phyloP scores from a whole-genome alignment of 2,329 filamentous ascomycete species.

The Penicillium paneum region DNA sequence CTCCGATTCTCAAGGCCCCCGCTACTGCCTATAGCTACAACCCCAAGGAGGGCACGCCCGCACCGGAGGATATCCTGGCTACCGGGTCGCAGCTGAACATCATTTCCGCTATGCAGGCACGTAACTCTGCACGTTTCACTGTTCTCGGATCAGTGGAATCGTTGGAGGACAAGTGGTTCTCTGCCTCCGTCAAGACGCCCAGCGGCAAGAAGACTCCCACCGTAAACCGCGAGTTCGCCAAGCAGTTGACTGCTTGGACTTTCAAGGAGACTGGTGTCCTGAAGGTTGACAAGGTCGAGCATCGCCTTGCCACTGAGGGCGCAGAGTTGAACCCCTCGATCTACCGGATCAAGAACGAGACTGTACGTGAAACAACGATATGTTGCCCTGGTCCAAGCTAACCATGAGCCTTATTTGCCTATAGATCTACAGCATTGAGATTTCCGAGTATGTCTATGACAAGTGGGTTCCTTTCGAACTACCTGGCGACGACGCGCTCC shows the following conservation, averaged over 20 bases:
- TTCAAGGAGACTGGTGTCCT: conserved; percentile 93
- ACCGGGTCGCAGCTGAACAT: conserved; percentile 79
- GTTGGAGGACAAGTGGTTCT: conserved; percentile 85
- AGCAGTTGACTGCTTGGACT: conserved; percentile 84
- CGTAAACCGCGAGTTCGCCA: conserved; percentile 79
- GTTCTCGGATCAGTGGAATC: conserved; percentile 83
- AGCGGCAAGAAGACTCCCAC: conserved; percentile 59
- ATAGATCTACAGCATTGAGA: conserved; percentile 78
- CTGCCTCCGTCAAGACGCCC: conserved; percentile 65
- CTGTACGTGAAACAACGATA: conserved; percentile 61
- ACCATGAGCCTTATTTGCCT: conserved; percentile 25
- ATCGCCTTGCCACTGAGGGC: conserved; percentile 60
- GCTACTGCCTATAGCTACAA: conserved; percentile 90
- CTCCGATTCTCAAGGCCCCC: conserved; percentile 78
- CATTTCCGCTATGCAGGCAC: conserved; percentile 81
- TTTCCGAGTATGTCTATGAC: conserved; percentile 79
- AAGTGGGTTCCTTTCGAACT: conserved; percentile 71
- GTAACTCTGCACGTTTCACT: conserved; percentile 87
- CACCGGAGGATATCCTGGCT: conserved; percentile 78
- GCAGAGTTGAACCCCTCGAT: conserved; percentile 70
- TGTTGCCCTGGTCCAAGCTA: conserved; percentile 2
- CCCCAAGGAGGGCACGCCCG: conserved; percentile 74
- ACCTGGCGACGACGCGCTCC: conserved; percentile 68
- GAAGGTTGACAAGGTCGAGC: conserved; percentile 77
- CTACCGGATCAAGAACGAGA: conserved; percentile 94